Base-by-base conservation (phyloP, 1,284 basidiomycete genomes). In the Pyrrhoderma noxium region DNA sequence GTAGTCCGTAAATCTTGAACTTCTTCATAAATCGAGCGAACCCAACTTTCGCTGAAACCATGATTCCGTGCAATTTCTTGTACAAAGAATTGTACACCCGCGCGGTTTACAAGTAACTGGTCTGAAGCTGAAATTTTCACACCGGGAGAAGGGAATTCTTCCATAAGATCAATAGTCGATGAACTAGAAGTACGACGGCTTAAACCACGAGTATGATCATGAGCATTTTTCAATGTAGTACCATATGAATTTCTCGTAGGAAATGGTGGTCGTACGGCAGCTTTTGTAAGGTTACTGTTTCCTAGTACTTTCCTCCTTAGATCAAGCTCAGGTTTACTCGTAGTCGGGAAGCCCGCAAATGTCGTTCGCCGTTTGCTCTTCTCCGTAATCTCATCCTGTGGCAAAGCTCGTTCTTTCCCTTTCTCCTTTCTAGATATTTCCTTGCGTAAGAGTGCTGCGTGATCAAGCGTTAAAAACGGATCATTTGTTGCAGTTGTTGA, bases 21-120 rank as follows among this genome's bases (percentile, higher is more conserved):
- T 34, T 55, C 51, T 21, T 55, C 39, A 25, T 49, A 55, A n/a
- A 55, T 37, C 14, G 39, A 19, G n/a, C 49, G 47, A 8, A 56
- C 52, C 38, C 42, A 49, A 3, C 54, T 47, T 45, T 54, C 49
- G 3, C 18, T 34, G 21, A 56, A 27, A 19, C 39, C 42, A 23
- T 56, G 52, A 47, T 56, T 56, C n/a, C 45, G n/a, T 3, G 52
- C 55, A 36, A 56, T 56, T 16, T 36, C 34, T 39, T 56, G 44
- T 13, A 56, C 23, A 14, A 51, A 34, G 21, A 51, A 25, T 21
- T 53, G 47, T 16, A 56, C 21, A 18, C 55, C 55, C 1, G 37
- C 49, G 16, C 46, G 43, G 9, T 39, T 49, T 2, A 52, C 47
- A 11, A 51, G 25, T n/a, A 40, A 37, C 9, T 50, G 47, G 40